These are phyloP conservation scores for Phytophthora pistaciae DNA, from an alignment of 352 stramenopile species.

Conservation along the genomic window DNA sequence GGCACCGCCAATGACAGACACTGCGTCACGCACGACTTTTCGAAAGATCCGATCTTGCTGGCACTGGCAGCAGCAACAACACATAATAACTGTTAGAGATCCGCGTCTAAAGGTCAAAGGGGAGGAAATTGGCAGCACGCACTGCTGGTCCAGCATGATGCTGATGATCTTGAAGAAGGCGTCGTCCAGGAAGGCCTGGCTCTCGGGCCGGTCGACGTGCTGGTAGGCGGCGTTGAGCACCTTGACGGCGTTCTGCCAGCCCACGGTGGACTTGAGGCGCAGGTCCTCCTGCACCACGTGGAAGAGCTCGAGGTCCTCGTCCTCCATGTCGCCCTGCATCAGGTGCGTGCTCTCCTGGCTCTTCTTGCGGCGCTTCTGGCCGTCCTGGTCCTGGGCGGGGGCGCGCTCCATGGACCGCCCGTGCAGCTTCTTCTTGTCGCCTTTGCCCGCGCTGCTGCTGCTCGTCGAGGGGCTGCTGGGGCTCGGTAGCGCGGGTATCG, in stretches of 20 bases:
- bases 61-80: conserved; percentile 48
- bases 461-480: conserved; percentile 43
- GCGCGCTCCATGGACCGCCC: conserved; percentile 64
- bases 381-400: conserved; percentile 55
- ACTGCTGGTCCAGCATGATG: conserved; percentile 93
- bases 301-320: conserved; percentile 88
- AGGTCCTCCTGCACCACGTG: conserved; percentile 88
- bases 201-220: conserved; percentile 78
- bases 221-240: conserved; percentile 78
- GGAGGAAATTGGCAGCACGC: conserved; percentile 36
- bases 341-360: conserved; percentile 52
- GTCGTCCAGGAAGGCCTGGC: conserved; percentile 79
- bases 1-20: conserved; percentile 73
- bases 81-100: conserved; percentile 6
- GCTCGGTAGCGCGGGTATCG: conserved; percentile 42
- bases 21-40: conserved; percentile 89
- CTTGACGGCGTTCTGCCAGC: conserved; percentile 91
- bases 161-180: conserved; percentile 85
- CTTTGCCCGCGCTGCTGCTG: conserved; percentile 22
- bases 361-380: conserved; percentile 78
- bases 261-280: conserved; percentile 89
- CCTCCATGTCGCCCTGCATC: conserved; percentile 67
- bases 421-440: conserved; percentile 68
- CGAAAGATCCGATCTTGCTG: conserved; percentile 88
- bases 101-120: not conserved